Evolutionary conservation across 75 land plant species (phyloP), one percentile per base, ranked within the genome.

Genomic region (Cryptomeria japonica): DNA sequence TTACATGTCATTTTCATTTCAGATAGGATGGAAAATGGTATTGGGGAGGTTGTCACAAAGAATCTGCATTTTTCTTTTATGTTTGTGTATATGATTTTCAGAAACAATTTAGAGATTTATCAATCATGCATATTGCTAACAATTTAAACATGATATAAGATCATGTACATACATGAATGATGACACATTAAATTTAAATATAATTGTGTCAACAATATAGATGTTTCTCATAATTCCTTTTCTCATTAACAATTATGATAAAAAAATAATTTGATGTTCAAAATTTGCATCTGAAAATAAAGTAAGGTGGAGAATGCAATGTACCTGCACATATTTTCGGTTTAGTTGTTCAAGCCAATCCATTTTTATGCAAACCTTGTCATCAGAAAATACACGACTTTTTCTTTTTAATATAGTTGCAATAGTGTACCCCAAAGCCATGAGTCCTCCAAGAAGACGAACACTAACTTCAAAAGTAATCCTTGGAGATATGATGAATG

Each of bases 391-490:
- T 11, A 96, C 95, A 87, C 94, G 97, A 89, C 99, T 97, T 85
- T 84, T 94, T 88, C 99, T 92, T 89, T 96, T 97, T 56, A 97
- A 88, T 31, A 97, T 96, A 31, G 97, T 88, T 51, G 97, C 94
- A 18, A 97, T 97, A 37, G 94, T 96, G 87, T 97, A 97, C 10
- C 99, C 99, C 82, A 97, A 87, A n/a, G 99, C 99, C 99, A 97
- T 97, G 55, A 97, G 82, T 16, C 99, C 99, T 78, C 99, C 99
- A 84, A 97, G 93, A 90, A 97, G 96, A 3, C 99, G 92, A 58
- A 97, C 99, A 92, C 97, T 97, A 18, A 97, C 99, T 95, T 97
- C 99, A 91, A 97, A 97, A 31, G 97, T 96, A 76, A 97, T 96
- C 86, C 99, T 92, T 75, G 99, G 99, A 31, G 99, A 97, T 86